Conservation (phyloP, 2,329 filamentous ascomycete genomes). For the Dryadomyces quercus-mongolicae region DNA sequence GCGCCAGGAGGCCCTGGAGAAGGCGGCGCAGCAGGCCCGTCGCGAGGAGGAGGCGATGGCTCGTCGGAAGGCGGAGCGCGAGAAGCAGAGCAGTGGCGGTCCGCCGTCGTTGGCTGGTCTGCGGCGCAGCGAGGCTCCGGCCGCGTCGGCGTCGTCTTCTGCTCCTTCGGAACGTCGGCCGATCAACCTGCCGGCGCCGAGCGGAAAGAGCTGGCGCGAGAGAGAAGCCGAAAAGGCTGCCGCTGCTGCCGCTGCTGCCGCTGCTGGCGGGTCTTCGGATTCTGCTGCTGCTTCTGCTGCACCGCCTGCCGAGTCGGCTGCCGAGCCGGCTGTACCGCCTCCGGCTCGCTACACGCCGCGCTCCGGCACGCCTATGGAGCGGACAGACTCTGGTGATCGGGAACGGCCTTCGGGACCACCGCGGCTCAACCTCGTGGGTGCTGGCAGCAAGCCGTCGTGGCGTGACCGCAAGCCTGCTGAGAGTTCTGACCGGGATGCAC, state of each 20-base stretch:
- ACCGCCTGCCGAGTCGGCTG: conserved; percentile 11
- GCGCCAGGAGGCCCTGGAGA: conserved; percentile 55
- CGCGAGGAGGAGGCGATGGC: conserved; percentile 83
- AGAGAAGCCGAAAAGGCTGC: conserved; percentile 45
- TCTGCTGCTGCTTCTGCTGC: conserved; percentile 15
- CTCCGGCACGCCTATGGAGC: conserved; percentile 21
- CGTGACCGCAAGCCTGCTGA: conserved; percentile 47
- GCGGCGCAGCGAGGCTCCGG: conserved; percentile 1
- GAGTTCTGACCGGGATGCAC: conserved; percentile 11
- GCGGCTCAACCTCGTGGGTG: conserved; percentile 39
- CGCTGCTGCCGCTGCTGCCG: conserved; percentile 17
- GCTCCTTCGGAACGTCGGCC: conserved; percentile 37
- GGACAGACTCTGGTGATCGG: conserved; percentile 26
- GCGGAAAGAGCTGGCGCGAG: conserved; percentile 56
- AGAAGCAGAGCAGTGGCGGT: conserved; percentile 20
- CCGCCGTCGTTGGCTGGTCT: neutral
- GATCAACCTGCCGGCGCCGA: conserved; percentile 48
- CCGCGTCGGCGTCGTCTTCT: conserved; percentile 24
- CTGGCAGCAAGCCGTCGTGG: conserved; percentile 42
- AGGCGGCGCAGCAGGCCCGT: conserved; percentile 58
- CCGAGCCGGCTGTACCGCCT: conserved; percentile 9
- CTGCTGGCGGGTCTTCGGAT: conserved; percentile 7
- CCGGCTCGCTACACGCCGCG: conserved; percentile 15
- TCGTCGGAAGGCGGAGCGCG: conserved; percentile 56
- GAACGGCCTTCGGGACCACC: conserved; percentile 28